Conservation (phyloP, 352 stramenopile genomes). For the Pythium periplocum region DNA sequence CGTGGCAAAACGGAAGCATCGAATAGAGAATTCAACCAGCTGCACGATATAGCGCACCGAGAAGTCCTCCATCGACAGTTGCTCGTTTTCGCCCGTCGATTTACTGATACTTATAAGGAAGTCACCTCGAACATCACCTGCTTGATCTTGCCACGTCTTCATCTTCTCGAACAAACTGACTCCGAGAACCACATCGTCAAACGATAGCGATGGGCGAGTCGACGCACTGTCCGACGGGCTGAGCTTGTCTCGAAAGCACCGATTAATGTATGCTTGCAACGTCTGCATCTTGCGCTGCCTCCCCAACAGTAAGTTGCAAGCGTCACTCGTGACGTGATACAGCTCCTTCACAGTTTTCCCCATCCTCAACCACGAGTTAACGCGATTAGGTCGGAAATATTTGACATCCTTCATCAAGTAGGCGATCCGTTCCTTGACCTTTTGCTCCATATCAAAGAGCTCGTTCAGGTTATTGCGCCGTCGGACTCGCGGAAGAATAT, state of each 20-base stretch:
- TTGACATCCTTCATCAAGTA: conserved; percentile 61
- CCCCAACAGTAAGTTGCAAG: conserved; percentile 44
- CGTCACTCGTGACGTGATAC: conserved; percentile 59
- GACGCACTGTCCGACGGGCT: neutral
- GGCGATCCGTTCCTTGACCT: conserved; percentile 46
- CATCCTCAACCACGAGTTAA: conserved; percentile 63
- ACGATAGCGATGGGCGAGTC: conserved; percentile 13
- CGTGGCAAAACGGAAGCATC: conserved; percentile 64
- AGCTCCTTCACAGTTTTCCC: conserved; percentile 66
- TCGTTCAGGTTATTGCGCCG: conserved; percentile 53
- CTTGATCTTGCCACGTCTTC: conserved; percentile 40
- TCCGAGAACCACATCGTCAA: conserved; percentile 32
- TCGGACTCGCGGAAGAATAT: conserved; percentile 51
- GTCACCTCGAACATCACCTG: conserved; percentile 3
- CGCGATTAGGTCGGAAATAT: conserved; percentile 47
- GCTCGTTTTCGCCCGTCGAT: conserved; percentile 8
- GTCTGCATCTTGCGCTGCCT: conserved; percentile 33
- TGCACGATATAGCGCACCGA: conserved; percentile 38
- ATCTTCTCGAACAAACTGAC: conserved; percentile 52
- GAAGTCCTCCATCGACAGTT: conserved; percentile 38
- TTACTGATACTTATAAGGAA: conserved; percentile 6
- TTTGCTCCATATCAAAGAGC: conserved; percentile 51
- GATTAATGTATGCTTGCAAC: conserved; percentile 27
- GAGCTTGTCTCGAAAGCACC: conserved; percentile 1
- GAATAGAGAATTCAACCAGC: conserved; percentile 55